Evolutionary conservation across 2,329 filamentous ascomycete genomes (phyloP).

Genomic region (Cordyceps pruinosa): DNA sequence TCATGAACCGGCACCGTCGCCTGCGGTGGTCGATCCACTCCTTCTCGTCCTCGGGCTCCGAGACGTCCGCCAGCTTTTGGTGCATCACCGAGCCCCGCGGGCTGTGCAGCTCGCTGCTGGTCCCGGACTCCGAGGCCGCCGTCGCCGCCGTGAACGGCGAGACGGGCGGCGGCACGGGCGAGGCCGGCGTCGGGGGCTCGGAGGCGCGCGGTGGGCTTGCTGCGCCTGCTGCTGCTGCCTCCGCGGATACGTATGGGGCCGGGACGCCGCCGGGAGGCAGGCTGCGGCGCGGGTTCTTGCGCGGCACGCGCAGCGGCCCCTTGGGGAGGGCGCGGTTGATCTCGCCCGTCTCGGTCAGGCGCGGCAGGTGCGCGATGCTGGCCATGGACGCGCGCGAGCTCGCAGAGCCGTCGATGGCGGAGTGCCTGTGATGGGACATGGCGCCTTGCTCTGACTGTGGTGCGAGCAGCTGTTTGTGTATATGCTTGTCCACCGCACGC

Average conservation of each 20-base stretch:
- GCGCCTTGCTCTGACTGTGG: not conserved
- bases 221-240: too few relatives aligned
- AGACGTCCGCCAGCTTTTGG: slow-evolving; percentile 1
- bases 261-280: slow-evolving; percentile 16
- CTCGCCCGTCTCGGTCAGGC: slow-evolving; percentile 31
- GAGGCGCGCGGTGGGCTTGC: not conserved
- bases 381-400: slow-evolving; percentile 21
- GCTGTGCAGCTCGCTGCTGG: not conserved
- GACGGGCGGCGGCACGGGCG: not conserved
- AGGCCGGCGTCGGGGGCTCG: not conserved
- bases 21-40: slow-evolving; percentile 14
- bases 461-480: not conserved
- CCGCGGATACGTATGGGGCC: not conserved
- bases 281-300: slow-evolving; percentile 22
- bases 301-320: slow-evolving; percentile 24
- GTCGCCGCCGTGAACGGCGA: slow-evolving; percentile 12
- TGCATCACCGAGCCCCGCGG: slow-evolving; percentile 6
- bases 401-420: not conserved
- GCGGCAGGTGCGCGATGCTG: slow-evolving; percentile 28
- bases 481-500: not conserved
- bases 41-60: slow-evolving; percentile 10
- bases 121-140: slow-evolving; percentile 14
- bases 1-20: slow-evolving; percentile 10
- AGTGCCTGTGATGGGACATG: not conserved
- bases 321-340: slow-evolving; percentile 18